Evolutionary conservation across 2,329 filamentous ascomycete genomes (phyloP), one percentile per base, ranked within the genome.

Genomic region (Botrytis squamosa): DNA sequence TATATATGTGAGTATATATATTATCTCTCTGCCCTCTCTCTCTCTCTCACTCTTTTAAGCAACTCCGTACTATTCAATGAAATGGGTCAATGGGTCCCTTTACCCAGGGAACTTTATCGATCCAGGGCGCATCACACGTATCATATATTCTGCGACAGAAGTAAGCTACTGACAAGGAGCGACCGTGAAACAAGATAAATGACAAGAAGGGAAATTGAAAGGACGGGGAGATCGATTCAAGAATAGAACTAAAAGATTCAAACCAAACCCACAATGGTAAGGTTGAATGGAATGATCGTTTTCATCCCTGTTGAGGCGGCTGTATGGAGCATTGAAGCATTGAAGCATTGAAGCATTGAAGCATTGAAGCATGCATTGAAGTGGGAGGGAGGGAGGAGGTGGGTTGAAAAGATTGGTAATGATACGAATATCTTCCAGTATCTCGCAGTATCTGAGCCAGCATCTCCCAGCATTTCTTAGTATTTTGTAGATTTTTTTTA

Each of bases 71-170:
- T 62, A 42, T 70, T 70, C 68, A 29, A 22, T 42, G 46, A 9
- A 55, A 68, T 57, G 65, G 38, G 62, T 64, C 57, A 18, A 55
- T 55, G 52, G 63, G 63, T 20, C 29, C 65, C 46, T 55, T 40
- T 68, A 77, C 77, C 74, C 75, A 76, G 74, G 73, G 64, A 75
- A 73, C 71, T 70, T 75, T 66, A 73, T 74, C 74, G 65, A 75
- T 74, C 71, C 68, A 77, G 77, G 36, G 75, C 75, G 78, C 78
- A 79, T 79, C 79, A 77, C 70, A 72, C 74, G 78, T 78, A 79
- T 79, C 78, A 80, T 80, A 79, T 79, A 77, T 76, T 75, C 77
- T 79, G 78, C 75, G 76, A 79, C 76, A 76, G 77, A 74, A 73
- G 76, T 76, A 73, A 73, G 71, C 74, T 74, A 76, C 74, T 49